These are phyloP conservation scores for Flaveria robusta DNA, from an alignment of 129 eudicot genomes.

Conservation along the genomic window DNA sequence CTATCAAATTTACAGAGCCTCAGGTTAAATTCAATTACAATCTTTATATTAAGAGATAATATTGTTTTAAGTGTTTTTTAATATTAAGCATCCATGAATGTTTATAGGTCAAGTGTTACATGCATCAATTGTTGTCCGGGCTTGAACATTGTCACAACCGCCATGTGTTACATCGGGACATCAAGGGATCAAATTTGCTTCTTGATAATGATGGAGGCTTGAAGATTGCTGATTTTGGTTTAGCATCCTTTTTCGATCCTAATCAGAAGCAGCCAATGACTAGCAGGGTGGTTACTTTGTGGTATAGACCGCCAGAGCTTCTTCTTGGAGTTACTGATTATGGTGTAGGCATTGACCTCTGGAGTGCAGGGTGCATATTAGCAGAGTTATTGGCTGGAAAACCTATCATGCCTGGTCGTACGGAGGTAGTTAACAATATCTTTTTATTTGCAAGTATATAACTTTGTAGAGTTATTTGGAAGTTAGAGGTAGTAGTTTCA, in stretches of 20 bases:
- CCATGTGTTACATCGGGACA: slow-evolving; percentile 89
- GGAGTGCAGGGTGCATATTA: slow-evolving; percentile 88
- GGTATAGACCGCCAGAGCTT: slow-evolving; percentile 98
- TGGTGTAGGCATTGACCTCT: slow-evolving; percentile 88
- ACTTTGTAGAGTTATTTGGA: not conserved
- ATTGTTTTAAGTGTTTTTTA: not conserved
- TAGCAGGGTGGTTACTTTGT: slow-evolving; percentile 88
- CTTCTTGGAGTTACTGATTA: slow-evolving; percentile 96
- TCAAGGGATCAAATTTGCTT: slow-evolving; percentile 93
- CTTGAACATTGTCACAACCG: slow-evolving; percentile 95
- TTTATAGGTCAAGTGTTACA: slow-evolving; percentile 85
- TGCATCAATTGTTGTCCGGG: slow-evolving; percentile 86
- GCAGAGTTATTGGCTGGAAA: slow-evolving; percentile 76
- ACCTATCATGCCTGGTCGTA: slow-evolving; percentile 87
- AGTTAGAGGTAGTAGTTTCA: not conserved
- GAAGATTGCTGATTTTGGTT: slow-evolving; percentile 94
- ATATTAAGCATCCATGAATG: slow-evolving; percentile 9
- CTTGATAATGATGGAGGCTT: slow-evolving; percentile 72
- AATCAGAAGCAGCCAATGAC: slow-evolving; percentile 92
- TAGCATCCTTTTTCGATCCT: slow-evolving; percentile 85
- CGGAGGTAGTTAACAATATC: slow-evolving; percentile 52
- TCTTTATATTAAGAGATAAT: not conserved
- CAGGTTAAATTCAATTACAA: slow-evolving; percentile 51
- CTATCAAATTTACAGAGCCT: slow-evolving; percentile 78
- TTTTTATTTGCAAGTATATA: not conserved